Evolutionary conservation across 2,329 filamentous ascomycete genomes (phyloP).

Genomic region (Nigrospora oryzae): DNA sequence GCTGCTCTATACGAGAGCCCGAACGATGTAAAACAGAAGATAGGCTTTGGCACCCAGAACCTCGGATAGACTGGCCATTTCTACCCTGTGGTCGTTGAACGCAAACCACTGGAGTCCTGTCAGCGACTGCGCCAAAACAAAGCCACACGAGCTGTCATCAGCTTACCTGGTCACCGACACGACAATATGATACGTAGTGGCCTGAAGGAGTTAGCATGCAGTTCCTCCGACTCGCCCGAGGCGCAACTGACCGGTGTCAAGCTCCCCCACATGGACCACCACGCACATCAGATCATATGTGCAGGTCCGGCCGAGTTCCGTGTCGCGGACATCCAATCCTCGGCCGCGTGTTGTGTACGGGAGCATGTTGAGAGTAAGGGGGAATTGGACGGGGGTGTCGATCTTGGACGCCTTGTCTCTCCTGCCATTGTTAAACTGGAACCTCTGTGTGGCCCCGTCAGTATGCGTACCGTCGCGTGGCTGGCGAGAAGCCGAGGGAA

Average conservation of each 20-base stretch:
- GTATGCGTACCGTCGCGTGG: neutral
- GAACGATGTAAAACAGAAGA: constrained; percentile 76
- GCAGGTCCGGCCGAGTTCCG: constrained; percentile 55
- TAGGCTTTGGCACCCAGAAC: constrained; percentile 84
- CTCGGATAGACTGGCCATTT: constrained; percentile 72
- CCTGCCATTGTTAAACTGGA: constrained; percentile 62
- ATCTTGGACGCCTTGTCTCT: constrained; percentile 76
- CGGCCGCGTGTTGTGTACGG: constrained; percentile 72
- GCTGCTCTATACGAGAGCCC: constrained; percentile 40
- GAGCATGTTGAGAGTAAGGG: constrained; percentile 78
- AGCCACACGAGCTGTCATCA: neutral
- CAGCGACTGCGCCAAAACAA: constrained; percentile 1
- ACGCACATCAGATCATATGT: constrained; percentile 84
- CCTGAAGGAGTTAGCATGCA: constrained; percentile 25
- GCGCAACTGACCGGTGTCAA: constrained; percentile 57
- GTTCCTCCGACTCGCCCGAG: neutral
- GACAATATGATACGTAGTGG: constrained; percentile 84
- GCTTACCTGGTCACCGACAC: constrained; percentile 63
- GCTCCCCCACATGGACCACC: constrained; percentile 86
- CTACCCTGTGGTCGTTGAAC: constrained; percentile 92
- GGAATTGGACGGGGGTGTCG: constrained; percentile 78
- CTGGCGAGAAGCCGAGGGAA: neutral
- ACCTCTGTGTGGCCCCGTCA: constrained; percentile 34
- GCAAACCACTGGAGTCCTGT: constrained; percentile 66
- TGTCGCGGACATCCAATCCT: constrained; percentile 38